Conservation (phyloP, 352 stramenopile genomes). For the Phytophthora vignae region DNA sequence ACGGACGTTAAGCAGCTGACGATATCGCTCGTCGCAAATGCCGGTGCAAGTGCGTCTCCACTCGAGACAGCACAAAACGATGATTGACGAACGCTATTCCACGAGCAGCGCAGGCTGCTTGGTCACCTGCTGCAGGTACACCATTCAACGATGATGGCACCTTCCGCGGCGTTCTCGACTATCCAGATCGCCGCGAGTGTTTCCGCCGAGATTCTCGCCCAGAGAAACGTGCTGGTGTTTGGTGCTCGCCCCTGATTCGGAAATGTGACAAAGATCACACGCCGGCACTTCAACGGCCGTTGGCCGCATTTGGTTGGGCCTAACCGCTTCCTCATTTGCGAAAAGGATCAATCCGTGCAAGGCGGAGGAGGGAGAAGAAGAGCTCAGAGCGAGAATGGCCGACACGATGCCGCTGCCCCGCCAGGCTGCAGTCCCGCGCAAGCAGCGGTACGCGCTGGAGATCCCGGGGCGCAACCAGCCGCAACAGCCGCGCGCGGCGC, state of each 20-base stretch:
- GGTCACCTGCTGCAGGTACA: neutral
- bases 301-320: neutral
- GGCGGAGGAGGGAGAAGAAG: too few species aligned
- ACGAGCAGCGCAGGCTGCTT: too few species aligned
- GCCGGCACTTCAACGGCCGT: neutral
- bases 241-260: neutral
- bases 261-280: conserved; percentile 40
- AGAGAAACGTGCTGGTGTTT: neutral
- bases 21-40: neutral
- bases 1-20: neutral
- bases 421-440: conserved; percentile 43
- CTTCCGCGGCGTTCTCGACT: neutral
- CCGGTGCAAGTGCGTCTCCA: neutral
- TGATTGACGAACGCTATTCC: neutral
- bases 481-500: neutral
- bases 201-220: neutral
- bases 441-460: conserved; percentile 41
- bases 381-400: conserved; percentile 9
- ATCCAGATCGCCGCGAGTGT: neutral
- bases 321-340: conserved; percentile 34
- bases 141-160: neutral
- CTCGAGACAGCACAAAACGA: neutral
- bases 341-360: conserved; percentile 18
- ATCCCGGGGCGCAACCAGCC: conserved; percentile 2
- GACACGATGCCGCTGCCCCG: conserved; percentile 29